A percentile compares a stretch with the other conserved stretches of the same genome.
phyloP scores from a whole-genome alignment of 495 filamentous ascomycete species.

The Aspergillus cristatus region DNA sequence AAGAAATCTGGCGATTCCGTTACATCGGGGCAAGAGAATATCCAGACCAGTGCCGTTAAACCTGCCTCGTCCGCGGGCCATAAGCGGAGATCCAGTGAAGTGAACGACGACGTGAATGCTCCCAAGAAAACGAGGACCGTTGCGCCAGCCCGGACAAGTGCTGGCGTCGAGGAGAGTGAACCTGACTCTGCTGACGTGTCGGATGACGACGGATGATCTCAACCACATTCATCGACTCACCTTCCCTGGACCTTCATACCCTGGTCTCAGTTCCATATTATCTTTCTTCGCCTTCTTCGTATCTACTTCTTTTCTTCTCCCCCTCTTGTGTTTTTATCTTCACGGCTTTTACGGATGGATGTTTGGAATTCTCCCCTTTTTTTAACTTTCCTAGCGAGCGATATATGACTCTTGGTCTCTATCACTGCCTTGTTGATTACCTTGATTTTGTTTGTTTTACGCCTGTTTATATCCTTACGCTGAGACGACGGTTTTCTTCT shows the following conservation, averaged over 20 bases:
- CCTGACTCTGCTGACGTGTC: constrained; percentile 38
- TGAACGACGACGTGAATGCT: constrained; percentile 29
- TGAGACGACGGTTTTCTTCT: constrained; percentile 23
- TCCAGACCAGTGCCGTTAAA: constrained; percentile 21
- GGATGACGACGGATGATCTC: constrained; percentile 40
- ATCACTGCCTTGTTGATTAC: constrained; percentile 7
- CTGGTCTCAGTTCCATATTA: neutral
- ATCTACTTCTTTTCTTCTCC: constrained; percentile 5
- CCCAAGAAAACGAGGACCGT: constrained; percentile 40
- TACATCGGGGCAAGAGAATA: constrained; percentile 23
- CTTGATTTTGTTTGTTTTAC: constrained; percentile 12
- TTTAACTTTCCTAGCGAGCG: constrained; percentile 30
- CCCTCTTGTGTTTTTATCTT: neutral
- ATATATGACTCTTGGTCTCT: constrained; percentile 24
- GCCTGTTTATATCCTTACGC: constrained; percentile 33
- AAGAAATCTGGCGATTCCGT: constrained; percentile 30
- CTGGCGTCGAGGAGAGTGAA: constrained; percentile 41
- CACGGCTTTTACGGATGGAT: constrained; percentile 29
- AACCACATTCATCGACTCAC: neutral
- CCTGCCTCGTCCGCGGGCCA: constrained; percentile 21
- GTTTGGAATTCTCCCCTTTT: constrained; percentile 8
- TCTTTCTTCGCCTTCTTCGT: constrained; percentile 16
- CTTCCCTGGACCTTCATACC: neutral
- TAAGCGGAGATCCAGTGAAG: constrained; percentile 44
- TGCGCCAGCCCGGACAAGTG: constrained; percentile 17